Conservation (phyloP, 2,329 filamentous ascomycete species). For the Aspergillus persii region DNA sequence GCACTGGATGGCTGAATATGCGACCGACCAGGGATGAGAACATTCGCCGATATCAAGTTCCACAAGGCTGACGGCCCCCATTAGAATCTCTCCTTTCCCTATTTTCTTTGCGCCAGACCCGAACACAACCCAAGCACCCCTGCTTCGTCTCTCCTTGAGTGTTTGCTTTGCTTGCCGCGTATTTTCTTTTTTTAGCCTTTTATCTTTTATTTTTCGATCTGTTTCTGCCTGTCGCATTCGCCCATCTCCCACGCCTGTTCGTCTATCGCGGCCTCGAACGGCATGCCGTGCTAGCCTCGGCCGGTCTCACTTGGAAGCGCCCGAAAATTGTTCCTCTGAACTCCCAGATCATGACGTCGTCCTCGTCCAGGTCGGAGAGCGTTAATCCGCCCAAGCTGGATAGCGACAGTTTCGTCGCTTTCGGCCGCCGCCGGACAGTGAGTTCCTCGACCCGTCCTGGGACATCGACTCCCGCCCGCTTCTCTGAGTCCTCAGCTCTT, state of each 20-base stretch:
- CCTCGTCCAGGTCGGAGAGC: conserved; percentile 32
- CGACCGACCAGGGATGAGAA: no score
- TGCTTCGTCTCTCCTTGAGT: background rate
- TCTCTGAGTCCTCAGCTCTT: background rate
- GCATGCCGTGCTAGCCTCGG: background rate
- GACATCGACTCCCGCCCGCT: no score
- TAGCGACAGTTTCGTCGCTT: conserved; percentile 42
- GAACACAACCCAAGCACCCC: background rate
- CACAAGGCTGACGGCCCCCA: background rate
- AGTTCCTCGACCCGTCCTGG: conserved; percentile 23
- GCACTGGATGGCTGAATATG: no score
- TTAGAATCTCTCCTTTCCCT: background rate
- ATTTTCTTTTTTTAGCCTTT: background rate
- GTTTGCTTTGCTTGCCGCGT: background rate
- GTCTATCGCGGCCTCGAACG: background rate
- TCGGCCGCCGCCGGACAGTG: conserved; percentile 51
- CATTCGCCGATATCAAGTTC: background rate
- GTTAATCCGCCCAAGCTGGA: conserved; percentile 36
- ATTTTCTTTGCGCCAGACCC: background rate
- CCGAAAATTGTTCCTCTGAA: background rate
- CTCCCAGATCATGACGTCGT: conserved; percentile 28
- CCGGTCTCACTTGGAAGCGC: background rate
- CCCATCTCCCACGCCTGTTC: background rate
- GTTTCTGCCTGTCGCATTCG: background rate
- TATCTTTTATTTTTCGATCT: background rate